A percentile compares a stretch with the other conserved stretches of the same genome.
Conservation (phyloP, 352 stramenopile species). For the Pythium utonaiense region DNA sequence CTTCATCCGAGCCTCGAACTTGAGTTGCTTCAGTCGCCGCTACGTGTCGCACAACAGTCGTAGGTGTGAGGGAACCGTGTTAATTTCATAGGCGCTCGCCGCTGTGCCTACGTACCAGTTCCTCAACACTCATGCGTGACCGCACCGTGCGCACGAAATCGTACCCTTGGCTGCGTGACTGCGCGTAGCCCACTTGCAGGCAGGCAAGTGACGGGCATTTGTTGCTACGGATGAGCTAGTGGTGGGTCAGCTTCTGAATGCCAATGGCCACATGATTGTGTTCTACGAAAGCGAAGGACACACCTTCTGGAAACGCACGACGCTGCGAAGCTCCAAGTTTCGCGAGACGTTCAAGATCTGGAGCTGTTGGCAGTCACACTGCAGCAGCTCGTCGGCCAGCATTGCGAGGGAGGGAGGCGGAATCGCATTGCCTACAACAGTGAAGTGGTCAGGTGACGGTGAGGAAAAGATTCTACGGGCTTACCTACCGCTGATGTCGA, state of each 20-base stretch:
- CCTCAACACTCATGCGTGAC: slow-evolving; percentile 45
- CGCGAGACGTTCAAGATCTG: slow-evolving; percentile 50
- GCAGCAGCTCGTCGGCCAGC: slow-evolving; percentile 40
- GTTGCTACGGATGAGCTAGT: slow-evolving; percentile 46
- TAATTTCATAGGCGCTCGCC: too few relatives aligned
- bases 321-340: slow-evolving; percentile 36
- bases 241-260: too few relatives aligned
- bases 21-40: slow-evolving; percentile 38
- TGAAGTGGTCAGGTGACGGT: background rate
- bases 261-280: too few relatives aligned
- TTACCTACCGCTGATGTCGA: slow-evolving; percentile 51
- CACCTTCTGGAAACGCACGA: slow-evolving; percentile 48
- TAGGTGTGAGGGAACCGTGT: too few relatives aligned
- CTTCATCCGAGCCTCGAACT: slow-evolving; percentile 35
- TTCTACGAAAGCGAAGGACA: too few relatives aligned
- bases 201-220: slow-evolving; percentile 49
- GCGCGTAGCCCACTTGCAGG: slow-evolving; percentile 46
- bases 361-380: slow-evolving; percentile 37
- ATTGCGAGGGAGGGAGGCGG: slow-evolving; percentile 31
- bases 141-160: slow-evolving; percentile 37
- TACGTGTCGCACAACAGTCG: background rate
- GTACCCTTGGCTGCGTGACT: slow-evolving; percentile 35
- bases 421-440: slow-evolving; percentile 46
- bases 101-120: slow-evolving; percentile 53
- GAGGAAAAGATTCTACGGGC: background rate